Conservation (phyloP, 495 filamentous ascomycete genomes). For the Annulohypoxylon nitens region DNA sequence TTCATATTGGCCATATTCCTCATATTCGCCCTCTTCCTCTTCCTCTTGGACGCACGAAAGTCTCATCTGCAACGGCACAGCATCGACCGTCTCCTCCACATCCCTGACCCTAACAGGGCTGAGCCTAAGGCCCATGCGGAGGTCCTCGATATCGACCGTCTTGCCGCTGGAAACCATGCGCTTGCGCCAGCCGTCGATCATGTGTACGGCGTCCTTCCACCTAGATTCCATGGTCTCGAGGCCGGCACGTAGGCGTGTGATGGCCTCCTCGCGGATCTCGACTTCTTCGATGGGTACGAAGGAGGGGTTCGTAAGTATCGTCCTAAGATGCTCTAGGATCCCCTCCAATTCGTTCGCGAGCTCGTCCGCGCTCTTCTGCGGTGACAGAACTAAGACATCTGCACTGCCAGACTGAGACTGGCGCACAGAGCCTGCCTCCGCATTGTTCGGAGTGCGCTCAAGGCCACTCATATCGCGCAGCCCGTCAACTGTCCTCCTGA, state of each 20-base stretch:
- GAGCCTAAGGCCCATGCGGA: conserved; percentile 79
- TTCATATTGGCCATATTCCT: neutral
- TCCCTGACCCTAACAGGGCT: conserved; percentile 69
- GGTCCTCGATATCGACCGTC: conserved; percentile 84
- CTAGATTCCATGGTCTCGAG: conserved; percentile 92
- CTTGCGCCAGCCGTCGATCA: conserved; percentile 95
- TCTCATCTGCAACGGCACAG: conserved; percentile 52
- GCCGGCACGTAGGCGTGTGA: conserved; percentile 79
- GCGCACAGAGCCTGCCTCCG: conserved; percentile 43
- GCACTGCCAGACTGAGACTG: conserved; percentile 53
- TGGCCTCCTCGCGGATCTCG: conserved; percentile 89
- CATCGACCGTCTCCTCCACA: conserved; percentile 62
- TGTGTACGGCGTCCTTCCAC: conserved; percentile 87
- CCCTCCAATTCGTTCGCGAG: conserved; percentile 77
- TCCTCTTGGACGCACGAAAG: conserved; percentile 59
- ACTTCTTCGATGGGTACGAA: conserved; percentile 98
- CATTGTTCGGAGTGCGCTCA: conserved; percentile 58
- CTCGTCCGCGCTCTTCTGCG: conserved; percentile 73
- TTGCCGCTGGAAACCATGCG: conserved; percentile 83
- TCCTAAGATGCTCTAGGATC: conserved; percentile 82
- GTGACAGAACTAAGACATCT: conserved; percentile 62
- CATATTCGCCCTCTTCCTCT: conserved; percentile 47
- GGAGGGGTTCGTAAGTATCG: conserved; percentile 89
- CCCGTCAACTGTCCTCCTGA: conserved; percentile 76
- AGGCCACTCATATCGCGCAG: conserved; percentile 85